Evolutionary conservation across 208 protist species (phyloP).

Genomic region (Vickermania spadyakhi): DNA sequence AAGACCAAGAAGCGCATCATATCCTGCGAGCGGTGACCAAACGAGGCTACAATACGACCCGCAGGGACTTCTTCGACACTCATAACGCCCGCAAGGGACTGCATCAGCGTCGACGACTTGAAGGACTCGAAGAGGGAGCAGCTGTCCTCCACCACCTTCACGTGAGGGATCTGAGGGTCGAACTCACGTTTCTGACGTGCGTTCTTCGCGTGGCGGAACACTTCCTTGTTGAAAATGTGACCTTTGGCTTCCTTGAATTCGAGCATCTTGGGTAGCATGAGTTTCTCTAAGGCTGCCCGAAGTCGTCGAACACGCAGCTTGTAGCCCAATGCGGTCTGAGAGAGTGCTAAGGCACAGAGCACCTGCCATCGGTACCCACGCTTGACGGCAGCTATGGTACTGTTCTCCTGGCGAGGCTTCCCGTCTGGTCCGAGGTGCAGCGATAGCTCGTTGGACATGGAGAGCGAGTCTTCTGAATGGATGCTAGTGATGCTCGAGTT

Average conservation of each 20-base stretch:
- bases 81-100: conserved; percentile 60
- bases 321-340: conserved; percentile 23
- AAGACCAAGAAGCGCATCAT: conserved; percentile 72
- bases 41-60: conserved; percentile 50
- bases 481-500: not conserved
- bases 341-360: conserved; percentile 28
- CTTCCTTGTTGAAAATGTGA: conserved; percentile 17
- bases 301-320: conserved; percentile 41
- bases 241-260: conserved; percentile 33
- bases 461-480: not conserved
- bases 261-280: conserved; percentile 59
- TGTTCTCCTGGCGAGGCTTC: not conserved
- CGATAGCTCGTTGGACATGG: not conserved
- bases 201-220: not conserved
- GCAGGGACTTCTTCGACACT: conserved; percentile 30
- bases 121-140: conserved; percentile 44
- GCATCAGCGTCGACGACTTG: conserved; percentile 37
- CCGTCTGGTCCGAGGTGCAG: not conserved
- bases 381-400: conserved; percentile 32
- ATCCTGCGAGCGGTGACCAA: conserved; percentile 37
- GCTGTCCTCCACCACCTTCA: conserved; percentile 51
- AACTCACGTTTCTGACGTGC: conserved; percentile 3
- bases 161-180: conserved; percentile 13
- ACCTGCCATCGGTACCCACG: conserved; percentile 71
- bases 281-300: conserved; percentile 37